These are phyloP conservation scores for Aspergillus floridensis DNA, from an alignment of 2,329 filamentous ascomycete genomes.

Conservation along the genomic window DNA sequence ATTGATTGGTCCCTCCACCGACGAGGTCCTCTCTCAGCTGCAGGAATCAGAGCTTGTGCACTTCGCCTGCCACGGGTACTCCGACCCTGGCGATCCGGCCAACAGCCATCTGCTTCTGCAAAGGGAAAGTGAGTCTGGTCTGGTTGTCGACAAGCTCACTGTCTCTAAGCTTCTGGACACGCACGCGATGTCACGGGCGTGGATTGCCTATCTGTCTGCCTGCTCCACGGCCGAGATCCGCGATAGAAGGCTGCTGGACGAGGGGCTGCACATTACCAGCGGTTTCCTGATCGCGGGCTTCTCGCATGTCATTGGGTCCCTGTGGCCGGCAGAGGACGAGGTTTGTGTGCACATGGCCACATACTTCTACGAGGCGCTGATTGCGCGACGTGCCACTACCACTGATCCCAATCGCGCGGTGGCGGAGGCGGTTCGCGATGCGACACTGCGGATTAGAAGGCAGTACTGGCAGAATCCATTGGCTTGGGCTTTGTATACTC, in stretches of 20 bases:
- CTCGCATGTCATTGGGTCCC: not conserved
- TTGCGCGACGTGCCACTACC: no score
- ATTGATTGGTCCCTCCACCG: no score
- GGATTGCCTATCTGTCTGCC: slow-evolving; percentile 3
- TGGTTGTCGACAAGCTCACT: not conserved
- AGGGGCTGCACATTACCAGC: slow-evolving; percentile 4
- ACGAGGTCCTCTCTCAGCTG: not conserved
- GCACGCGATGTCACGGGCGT: not conserved
- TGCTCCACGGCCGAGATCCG: slow-evolving; percentile 6
- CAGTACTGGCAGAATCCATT: no score
- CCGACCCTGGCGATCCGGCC: not conserved
- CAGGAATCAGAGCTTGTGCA: not conserved
- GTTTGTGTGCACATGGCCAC: no score
- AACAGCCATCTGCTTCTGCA: not conserved
- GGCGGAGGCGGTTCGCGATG: no score
- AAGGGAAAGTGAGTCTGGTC: no score
- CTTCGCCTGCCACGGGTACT: not conserved
- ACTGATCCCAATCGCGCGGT: no score
- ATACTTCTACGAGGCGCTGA: no score
- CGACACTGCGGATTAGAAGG: no score
- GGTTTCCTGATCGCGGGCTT: slow-evolving; percentile 1
- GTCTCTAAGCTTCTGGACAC: not conserved
- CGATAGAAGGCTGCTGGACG: not conserved
- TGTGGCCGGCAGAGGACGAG: not conserved
- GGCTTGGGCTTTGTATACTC: no score